A percentile compares a stretch with the other conserved stretches of the same genome.
Conservation (phyloP, 2,329 filamentous ascomycete genomes). For the Catunica adiposa region DNA sequence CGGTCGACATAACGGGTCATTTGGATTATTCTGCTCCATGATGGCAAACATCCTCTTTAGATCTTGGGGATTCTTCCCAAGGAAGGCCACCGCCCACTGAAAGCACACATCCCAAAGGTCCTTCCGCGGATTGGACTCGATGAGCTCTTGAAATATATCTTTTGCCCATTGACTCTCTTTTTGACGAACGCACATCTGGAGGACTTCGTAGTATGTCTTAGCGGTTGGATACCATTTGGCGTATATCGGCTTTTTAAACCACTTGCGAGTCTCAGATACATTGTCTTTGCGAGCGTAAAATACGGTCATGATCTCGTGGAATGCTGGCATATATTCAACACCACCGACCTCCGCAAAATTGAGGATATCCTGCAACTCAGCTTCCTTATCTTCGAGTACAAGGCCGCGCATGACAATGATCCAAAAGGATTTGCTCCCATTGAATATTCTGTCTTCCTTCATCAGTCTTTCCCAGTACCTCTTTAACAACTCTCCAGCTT, state of each 20-base stretch:
- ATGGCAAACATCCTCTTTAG: slow-evolving; percentile 55
- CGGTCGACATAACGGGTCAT: slow-evolving; percentile 33
- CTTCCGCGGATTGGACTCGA: slow-evolving; percentile 32
- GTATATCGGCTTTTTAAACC: slow-evolving; percentile 44
- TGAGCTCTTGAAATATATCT: slow-evolving; percentile 37
- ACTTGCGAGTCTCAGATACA: slow-evolving; percentile 44
- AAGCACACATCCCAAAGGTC: slow-evolving; percentile 55
- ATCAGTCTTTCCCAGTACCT: slow-evolving; percentile 13
- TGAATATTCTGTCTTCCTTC: slow-evolving; percentile 10
- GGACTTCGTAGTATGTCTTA: slow-evolving; percentile 34
- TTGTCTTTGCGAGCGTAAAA: slow-evolving; percentile 46
- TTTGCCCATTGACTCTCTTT: slow-evolving; percentile 46
- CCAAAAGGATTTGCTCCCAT: slow-evolving; percentile 25
- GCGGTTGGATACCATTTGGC: slow-evolving; percentile 25
- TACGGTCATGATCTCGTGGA: slow-evolving; percentile 39
- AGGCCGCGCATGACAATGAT: slow-evolving; percentile 42
- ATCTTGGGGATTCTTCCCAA: slow-evolving; percentile 54
- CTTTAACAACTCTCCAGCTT: slow-evolving; percentile 24
- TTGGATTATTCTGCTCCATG: slow-evolving; percentile 36
- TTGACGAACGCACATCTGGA: slow-evolving; percentile 44
- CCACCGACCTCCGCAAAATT: slow-evolving; percentile 33
- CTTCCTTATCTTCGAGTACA: slow-evolving; percentile 39
- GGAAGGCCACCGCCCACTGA: slow-evolving; percentile 55
- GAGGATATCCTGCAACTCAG: slow-evolving; percentile 40
- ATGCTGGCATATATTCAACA: slow-evolving; percentile 26